phyloP scores from a whole-genome alignment of 768 basidiomycete species.

The Strobilomyces dryophilus region DNA sequence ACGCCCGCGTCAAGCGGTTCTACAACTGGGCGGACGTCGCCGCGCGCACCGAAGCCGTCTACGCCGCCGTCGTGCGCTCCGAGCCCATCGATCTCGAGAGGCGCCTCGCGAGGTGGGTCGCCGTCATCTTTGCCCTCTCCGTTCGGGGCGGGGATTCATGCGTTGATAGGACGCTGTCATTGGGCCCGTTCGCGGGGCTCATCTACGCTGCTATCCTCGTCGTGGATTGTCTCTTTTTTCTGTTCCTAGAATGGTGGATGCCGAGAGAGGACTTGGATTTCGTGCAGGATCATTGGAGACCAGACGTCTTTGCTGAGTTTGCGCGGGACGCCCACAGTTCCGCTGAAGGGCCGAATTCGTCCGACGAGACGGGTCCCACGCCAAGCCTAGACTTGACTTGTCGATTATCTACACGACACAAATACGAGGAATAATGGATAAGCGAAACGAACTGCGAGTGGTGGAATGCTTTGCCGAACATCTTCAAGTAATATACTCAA shows the following conservation, averaged over 20 bases:
- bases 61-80: conserved; percentile 59
- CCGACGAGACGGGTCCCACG: background rate
- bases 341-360: background rate
- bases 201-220: conserved; percentile 87
- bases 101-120: conserved; percentile 64
- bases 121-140: background rate
- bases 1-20: conserved; percentile 72
- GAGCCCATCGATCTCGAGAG: conserved; percentile 70
- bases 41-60: conserved; percentile 78
- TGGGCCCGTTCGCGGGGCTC: conserved; percentile 78
- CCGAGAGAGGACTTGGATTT: conserved; percentile 76
- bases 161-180: conserved; percentile 57
- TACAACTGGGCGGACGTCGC: conserved; percentile 87
- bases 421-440: conserved; percentile 21
- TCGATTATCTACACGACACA: conserved; percentile 5
- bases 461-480: background rate
- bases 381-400: background rate
- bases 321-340: conserved; percentile 1
- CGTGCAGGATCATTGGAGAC: conserved; percentile 63
- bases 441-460: conserved; percentile 6
- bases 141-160: too few species aligned
- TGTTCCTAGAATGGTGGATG: conserved; percentile 78
- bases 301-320: conserved; percentile 20
- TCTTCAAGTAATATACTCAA: background rate
- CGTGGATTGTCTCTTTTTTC: conserved; percentile 86